A percentile compares a stretch with the other conserved stretches of the same genome.
Conservation (phyloP, 73 alveolate genomes). For the Tetrahymena elliotti region DNA sequence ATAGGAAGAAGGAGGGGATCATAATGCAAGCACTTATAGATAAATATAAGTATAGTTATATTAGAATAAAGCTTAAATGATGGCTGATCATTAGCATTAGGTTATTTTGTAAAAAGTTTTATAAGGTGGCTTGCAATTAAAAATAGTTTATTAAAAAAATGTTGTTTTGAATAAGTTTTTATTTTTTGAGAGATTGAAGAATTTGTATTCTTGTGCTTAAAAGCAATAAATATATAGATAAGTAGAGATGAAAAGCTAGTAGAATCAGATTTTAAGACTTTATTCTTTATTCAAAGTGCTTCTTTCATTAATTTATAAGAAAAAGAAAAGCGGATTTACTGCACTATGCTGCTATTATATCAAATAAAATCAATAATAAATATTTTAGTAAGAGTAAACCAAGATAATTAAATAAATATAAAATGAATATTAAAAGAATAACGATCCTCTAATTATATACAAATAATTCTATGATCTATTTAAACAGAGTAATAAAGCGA, state of each 20-base stretch:
- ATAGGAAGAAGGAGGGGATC: not conserved
- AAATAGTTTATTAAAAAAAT: not conserved
- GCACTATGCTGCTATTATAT: not conserved
- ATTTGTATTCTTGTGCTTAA: not conserved
- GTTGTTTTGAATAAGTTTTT: not conserved
- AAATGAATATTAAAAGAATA: not conserved
- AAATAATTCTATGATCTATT: not conserved
- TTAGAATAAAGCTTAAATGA: not conserved
- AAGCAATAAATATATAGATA: not conserved
- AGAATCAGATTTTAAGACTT: not conserved
- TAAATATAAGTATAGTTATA: not conserved
- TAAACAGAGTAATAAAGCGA: not conserved
- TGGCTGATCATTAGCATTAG: not conserved
- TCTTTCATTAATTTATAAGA: not conserved
- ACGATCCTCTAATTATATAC: not conserved
- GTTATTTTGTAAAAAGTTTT: not conserved
- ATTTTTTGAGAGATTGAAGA: not conserved
- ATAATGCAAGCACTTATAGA: not conserved
- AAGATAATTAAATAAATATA: not conserved
- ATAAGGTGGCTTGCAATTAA: not conserved
- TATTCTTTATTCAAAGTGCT: not conserved
- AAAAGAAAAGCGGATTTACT: not conserved
- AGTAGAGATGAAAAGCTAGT: not conserved
- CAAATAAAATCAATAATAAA: not conserved
- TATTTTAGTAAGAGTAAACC: not conserved